Evolutionary conservation across 2,329 filamentous ascomycete genomes (phyloP), one percentile per base, ranked within the genome.

Genomic region (Myotisia sp.): DNA sequence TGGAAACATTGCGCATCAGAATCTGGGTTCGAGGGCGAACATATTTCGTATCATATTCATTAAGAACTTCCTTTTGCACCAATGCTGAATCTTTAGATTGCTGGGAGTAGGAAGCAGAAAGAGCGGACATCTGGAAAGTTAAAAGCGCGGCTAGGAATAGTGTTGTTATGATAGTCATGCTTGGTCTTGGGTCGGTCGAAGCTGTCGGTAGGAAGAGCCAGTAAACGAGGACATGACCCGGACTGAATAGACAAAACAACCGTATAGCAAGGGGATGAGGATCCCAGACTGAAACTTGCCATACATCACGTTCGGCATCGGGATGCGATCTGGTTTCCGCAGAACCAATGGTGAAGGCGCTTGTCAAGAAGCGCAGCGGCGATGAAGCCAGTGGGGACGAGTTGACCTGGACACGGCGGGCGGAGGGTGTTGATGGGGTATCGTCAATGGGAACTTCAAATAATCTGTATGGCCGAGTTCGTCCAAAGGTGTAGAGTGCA

Each of bases 31-130:
- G 71, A 2, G 90, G 90, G 49, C 92, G 84, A 1, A 98, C 90
- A 50, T 79, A 94, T 61, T 98, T 98, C 46, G 75, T 82, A 52
- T 95, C 84, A 52, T 98, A 98, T 59, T 98, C 90, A 53, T 85
- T 78, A 59, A 95, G 68, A 4, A 95, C 87, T 57, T 95, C 82
- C 47, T 79, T 84, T 46, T 92, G 84, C 38, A 98, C 79, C 29
- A 94, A 69, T 2, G 76, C 68, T 2, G 73, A 74, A 55, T 98
- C 90, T 52, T 85, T 92, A 40, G 73, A 74, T 54, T 95, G 86
- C 52, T 87, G 86, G 3, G 72, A 68, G 56, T 87, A 95, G 21
- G 68, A 74, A 2, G 68, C 70, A 40, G 79, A 76, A 32, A 95
- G 63, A 19, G 83, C 64, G 34, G 75, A 68, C 43, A 95, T 69